These are phyloP conservation scores for Litsea cubeba DNA, from an alignment of 164 flowering plant species.

Conservation along the genomic window DNA sequence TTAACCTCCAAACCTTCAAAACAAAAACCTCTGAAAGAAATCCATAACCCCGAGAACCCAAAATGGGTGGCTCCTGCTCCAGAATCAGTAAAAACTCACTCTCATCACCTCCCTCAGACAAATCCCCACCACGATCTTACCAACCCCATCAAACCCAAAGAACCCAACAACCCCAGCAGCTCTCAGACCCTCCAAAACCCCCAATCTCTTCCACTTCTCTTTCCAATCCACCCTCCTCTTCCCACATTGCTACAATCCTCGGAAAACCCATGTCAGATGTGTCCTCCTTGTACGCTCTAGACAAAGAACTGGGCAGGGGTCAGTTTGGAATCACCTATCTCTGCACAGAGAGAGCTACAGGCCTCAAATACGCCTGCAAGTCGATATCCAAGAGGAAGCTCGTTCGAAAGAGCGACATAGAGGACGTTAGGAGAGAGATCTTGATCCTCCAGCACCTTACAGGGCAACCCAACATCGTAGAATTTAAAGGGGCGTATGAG, in stretches of 20 bases:
- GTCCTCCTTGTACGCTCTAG: slow-evolving; percentile 36
- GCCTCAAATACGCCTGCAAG: slow-evolving; percentile 67
- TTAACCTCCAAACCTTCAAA: not conserved
- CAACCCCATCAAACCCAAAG: not conserved
- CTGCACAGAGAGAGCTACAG: slow-evolving; percentile 54
- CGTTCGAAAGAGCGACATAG: slow-evolving; percentile 34
- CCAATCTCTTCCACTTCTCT: slow-evolving; percentile 4
- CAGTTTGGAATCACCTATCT: slow-evolving; percentile 73
- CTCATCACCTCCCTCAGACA: slow-evolving; percentile 35
- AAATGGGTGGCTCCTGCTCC: slow-evolving; percentile 50
- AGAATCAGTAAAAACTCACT: slow-evolving; percentile 46
- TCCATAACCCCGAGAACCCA: not conserved
- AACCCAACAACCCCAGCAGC: slow-evolving; percentile 12
- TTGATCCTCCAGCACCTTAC: slow-evolving; percentile 58
- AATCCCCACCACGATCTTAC: slow-evolving; percentile 1
- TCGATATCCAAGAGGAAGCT: slow-evolving; percentile 68
- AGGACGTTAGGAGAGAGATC: slow-evolving; percentile 69
- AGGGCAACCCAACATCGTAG: slow-evolving; percentile 87
- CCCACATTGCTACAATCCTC: slow-evolving; percentile 25
- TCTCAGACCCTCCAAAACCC: slow-evolving; percentile 11
- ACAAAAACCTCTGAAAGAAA: not conserved
- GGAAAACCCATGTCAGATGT: slow-evolving; percentile 45
- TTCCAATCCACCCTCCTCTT: not conserved
- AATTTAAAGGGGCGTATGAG: slow-evolving; percentile 77
- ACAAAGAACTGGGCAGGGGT: slow-evolving; percentile 68